phyloP scores from a whole-genome alignment of 73 alveolate species.

The Paramecium bursaria region DNA sequence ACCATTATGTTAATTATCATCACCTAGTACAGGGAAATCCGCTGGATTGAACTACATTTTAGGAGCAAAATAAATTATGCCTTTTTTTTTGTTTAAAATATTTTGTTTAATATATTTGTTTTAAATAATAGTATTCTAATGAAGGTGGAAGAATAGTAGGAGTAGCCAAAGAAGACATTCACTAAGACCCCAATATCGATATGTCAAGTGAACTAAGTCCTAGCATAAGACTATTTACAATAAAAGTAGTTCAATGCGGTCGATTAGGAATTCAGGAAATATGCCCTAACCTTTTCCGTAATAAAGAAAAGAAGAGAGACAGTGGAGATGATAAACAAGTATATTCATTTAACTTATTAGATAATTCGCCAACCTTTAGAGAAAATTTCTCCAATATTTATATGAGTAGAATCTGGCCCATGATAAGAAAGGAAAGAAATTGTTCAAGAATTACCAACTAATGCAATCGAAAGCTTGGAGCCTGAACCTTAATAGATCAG shows the following conservation, averaged over 20 bases:
- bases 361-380: neutral
- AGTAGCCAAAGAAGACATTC: neutral
- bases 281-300: neutral
- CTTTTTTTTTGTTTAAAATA: too few species aligned
- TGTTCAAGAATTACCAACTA: neutral
- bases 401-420: neutral
- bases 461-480: neutral
- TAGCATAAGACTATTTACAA: neutral
- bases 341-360: neutral
- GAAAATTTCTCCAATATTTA: neutral
- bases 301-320: constrained; percentile 6
- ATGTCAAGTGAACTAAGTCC: constrained; percentile 11
- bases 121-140: neutral
- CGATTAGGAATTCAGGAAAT: constrained; percentile 26
- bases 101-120: too few species aligned
- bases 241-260: constrained; percentile 14
- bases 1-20: too few species aligned
- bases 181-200: constrained; percentile 7
- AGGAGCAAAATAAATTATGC: too few species aligned
- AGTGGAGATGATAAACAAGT: neutral
- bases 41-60: too few species aligned
- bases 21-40: too few species aligned
- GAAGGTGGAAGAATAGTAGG: neutral
- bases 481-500: neutral
- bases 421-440: neutral